A percentile compares a stretch with the other conserved stretches of the same genome.
These are phyloP conservation scores for Tolypocladium tropicale DNA, from an alignment of 2,329 filamentous ascomycete species.

Conservation along the genomic window DNA sequence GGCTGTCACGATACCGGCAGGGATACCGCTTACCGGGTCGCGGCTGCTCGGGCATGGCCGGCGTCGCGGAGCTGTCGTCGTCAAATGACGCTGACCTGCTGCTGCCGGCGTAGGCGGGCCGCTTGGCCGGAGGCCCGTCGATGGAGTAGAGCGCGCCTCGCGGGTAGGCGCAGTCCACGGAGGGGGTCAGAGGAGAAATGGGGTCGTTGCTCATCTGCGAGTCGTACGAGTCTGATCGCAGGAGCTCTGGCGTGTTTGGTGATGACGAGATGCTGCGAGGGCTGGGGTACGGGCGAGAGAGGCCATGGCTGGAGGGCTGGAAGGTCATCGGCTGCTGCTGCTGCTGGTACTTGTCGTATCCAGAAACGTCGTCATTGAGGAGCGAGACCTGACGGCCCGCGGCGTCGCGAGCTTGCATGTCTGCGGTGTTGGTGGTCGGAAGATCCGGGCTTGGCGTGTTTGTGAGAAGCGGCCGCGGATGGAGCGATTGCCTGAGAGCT, in stretches of 20 bases:
- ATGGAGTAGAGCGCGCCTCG: conserved; percentile 28
- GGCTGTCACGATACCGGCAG: conserved; percentile 61
- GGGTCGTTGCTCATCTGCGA: conserved; percentile 46
- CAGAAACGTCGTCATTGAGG: conserved; percentile 40
- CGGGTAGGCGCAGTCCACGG: conserved; percentile 30
- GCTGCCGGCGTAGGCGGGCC: conserved; percentile 29
- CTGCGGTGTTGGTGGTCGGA: background rate
- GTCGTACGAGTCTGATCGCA: conserved; percentile 51
- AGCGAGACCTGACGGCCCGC: conserved; percentile 48
- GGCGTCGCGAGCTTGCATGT: conserved; percentile 46
- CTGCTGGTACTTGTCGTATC: conserved; percentile 9
- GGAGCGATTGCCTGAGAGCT: background rate
- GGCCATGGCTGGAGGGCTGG: conserved; percentile 21
- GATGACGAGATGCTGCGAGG: conserved; percentile 33
- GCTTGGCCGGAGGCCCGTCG: conserved; percentile 25
- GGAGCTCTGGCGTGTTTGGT: conserved; percentile 44
- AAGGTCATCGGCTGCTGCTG: conserved; percentile 19
- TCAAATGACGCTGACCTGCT: conserved; percentile 40
- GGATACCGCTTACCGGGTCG: conserved; percentile 57
- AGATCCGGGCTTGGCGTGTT: background rate
- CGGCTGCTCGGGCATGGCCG: conserved; percentile 27
- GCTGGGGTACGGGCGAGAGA: conserved; percentile 22
- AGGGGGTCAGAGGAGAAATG: conserved; percentile 45
- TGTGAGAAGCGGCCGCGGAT: background rate
- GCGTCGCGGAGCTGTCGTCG: conserved; percentile 34